A percentile compares a stretch with the other conserved stretches of the same genome.
phyloP scores from a whole-genome alignment of 2,329 filamentous ascomycete genomes.

The Colletotrichum endophyticum region DNA sequence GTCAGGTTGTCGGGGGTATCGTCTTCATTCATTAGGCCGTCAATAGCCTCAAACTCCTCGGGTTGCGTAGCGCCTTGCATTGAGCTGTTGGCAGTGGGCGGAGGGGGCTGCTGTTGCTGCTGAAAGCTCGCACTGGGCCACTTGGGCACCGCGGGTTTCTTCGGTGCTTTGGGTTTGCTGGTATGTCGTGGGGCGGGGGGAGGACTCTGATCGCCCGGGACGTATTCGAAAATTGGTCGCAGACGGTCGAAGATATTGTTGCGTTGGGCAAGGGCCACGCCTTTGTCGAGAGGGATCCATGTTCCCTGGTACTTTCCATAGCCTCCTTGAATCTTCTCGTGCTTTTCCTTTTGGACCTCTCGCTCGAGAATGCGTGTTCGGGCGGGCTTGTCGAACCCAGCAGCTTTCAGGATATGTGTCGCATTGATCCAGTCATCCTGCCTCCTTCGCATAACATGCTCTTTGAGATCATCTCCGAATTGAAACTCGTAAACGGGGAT shows the following conservation, averaged over 20 bases:
- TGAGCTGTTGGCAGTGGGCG: conserved; percentile 14
- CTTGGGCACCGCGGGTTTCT: conserved; percentile 69
- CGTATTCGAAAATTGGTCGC: conserved; percentile 86
- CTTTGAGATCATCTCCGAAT: conserved; percentile 76
- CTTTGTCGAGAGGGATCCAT: conserved; percentile 90
- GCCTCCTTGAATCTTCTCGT: conserved; percentile 97
- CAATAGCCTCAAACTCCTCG: conserved; percentile 71
- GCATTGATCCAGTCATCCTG: conserved; percentile 98
- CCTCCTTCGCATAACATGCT: conserved; percentile 95
- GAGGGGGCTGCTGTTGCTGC: neutral
- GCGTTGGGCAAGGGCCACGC: conserved; percentile 80
- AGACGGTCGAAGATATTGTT: conserved; percentile 88
- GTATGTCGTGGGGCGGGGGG: conserved; percentile 94
- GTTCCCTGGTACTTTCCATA: conserved; percentile 99
- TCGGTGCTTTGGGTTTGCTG: conserved; percentile 81
- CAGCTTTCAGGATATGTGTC: conserved; percentile 97
- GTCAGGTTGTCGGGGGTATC: conserved; percentile 86
- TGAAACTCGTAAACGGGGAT: conserved; percentile 96
- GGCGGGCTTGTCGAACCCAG: conserved; percentile 95
- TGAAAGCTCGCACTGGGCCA: conserved; percentile 48
- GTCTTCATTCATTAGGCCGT: conserved; percentile 70
- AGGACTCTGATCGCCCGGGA: conserved; percentile 83
- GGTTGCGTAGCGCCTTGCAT: conserved; percentile 31
- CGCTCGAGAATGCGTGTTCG: conserved; percentile 93
- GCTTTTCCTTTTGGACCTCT: conserved; percentile 93